phyloP scores from a whole-genome alignment of 2,329 filamentous ascomycete species.

The Diaporthe ampelina region DNA sequence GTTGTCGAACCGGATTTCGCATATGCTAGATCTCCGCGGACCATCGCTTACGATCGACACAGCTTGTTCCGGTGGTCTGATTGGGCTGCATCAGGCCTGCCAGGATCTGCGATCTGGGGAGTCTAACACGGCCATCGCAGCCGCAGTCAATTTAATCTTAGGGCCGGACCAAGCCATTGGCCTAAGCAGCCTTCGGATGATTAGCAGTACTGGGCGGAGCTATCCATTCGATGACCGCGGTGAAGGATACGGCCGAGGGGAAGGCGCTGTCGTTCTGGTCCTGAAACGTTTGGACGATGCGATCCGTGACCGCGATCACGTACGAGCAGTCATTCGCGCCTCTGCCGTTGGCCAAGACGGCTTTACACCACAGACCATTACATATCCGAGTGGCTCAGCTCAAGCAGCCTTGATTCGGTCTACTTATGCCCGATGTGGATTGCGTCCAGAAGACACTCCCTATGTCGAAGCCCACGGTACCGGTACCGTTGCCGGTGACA shows the following conservation, averaged over 20 bases:
- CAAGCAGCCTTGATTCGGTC: neutral
- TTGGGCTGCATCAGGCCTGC: neutral
- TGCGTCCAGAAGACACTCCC: neutral
- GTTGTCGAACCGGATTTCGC: neutral
- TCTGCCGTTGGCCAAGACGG: neutral
- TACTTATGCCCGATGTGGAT: neutral
- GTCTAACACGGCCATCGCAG: neutral
- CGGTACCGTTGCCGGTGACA: neutral
- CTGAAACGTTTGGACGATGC: neutral
- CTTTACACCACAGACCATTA: neutral
- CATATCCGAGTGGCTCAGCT: neutral
- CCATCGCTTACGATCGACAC: neutral
- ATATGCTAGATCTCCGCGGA: neutral
- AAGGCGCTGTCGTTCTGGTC: neutral
- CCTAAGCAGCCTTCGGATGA: neutral
- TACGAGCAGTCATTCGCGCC: neutral
- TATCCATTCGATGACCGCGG: neutral
- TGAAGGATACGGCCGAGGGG: neutral
- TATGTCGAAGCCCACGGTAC: neutral
- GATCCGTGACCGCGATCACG: neutral
- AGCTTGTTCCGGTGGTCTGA: neutral
- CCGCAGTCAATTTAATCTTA: neutral
- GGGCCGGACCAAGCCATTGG: neutral
- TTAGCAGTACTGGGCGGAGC: neutral
- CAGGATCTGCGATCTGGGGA: neutral